Evolutionary conservation across 768 basidiomycete species (phyloP), one percentile per base, ranked within the genome.

Genomic region (Rhizopogon salebrosus): DNA sequence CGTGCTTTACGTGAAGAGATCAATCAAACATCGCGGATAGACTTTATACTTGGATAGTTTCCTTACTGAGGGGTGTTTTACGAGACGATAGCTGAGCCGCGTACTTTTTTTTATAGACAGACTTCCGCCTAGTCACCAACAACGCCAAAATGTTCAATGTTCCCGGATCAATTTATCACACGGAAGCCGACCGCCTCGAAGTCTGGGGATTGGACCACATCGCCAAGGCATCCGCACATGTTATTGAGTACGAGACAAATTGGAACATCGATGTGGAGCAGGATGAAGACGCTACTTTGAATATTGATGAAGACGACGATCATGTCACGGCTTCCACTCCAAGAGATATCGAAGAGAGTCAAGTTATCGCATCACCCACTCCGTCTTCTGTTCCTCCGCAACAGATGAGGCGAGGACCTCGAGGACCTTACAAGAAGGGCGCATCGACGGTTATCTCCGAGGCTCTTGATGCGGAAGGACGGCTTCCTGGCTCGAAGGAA

Each of bases 261-360:
- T 90, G 88, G 88, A 89, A 87, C 59, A 85, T 90, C 53, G 88
- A 92, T 49, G 72, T 87, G 8, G 88, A 88, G 60, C 79, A 78
- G 34, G 87, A 87, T 37, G 85, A 74, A 9, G 72, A 70, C 3
- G 59, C 51, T 6, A 39, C 67, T 54, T 35, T 72, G 54, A 70
- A 66, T 8, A 64, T 73, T 37, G 73, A 75, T 1, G 72, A 81
- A 29, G 59, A 62, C 27, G 56, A 60, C 4, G 58, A 57, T 40
- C 45, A 23, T 34, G 45, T 54, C 39, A 56, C 56, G 16, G 55
- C 56, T 7, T 70, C 66, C 0, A 75, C 77, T 10, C 74, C 73
- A 6, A 76, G 78, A 67, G 78, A 80, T 14, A 57, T 75, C 0
- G 80, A 80, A 40, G 71, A 72, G n/a, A 70, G 67, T 37, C 51